phyloP scores from a whole-genome alignment of 805 yeast genomes.

The Pachysolen tannophilus region DNA sequence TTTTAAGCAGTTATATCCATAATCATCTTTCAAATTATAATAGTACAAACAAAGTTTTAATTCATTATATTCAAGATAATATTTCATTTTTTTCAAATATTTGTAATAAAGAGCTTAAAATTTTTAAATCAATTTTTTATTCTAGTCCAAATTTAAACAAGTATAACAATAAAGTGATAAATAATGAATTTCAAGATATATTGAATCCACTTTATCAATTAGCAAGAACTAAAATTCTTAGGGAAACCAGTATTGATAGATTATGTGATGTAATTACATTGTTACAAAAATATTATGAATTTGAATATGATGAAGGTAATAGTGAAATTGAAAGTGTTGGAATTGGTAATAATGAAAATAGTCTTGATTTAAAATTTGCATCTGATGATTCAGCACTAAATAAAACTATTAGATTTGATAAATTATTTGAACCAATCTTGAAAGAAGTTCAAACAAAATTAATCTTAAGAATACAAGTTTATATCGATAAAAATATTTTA shows the following conservation, averaged over 20 bases:
- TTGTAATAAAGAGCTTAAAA: constrained; percentile 49
- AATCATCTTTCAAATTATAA: constrained; percentile 14
- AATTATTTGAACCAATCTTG: constrained; percentile 60
- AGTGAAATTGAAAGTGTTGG: constrained; percentile 9
- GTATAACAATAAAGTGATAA: constrained; percentile 28
- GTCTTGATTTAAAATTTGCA: constrained; percentile 2
- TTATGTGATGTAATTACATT: constrained; percentile 72
- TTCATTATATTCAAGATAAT: constrained; percentile 54
- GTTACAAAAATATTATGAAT: constrained; percentile 58
- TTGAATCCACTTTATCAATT: constrained; percentile 75
- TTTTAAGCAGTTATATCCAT: constrained; percentile 34
- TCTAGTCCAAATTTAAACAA: constrained; percentile 12
- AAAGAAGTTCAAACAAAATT: constrained; percentile 76
- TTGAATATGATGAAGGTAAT: constrained; percentile 37
- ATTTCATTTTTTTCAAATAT: constrained; percentile 53
- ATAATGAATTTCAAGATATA: constrained; percentile 52
- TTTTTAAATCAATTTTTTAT: constrained; percentile 50
- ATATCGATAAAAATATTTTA: constrained; percentile 60
- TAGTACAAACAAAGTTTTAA: constrained; percentile 29
- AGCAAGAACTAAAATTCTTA: constrained; percentile 55
- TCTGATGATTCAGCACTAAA: constrained; percentile 4
- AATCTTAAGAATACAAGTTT: constrained; percentile 69
- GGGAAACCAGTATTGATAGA: constrained; percentile 58
- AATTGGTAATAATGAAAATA: constrained; percentile 5
- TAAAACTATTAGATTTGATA: constrained; percentile 39